Percentiles rank a stretch among this genome's conserved stretches.
Conservation (phyloP, 1,139 yeast genomes). For the Diutina pseudorugosa region DNA sequence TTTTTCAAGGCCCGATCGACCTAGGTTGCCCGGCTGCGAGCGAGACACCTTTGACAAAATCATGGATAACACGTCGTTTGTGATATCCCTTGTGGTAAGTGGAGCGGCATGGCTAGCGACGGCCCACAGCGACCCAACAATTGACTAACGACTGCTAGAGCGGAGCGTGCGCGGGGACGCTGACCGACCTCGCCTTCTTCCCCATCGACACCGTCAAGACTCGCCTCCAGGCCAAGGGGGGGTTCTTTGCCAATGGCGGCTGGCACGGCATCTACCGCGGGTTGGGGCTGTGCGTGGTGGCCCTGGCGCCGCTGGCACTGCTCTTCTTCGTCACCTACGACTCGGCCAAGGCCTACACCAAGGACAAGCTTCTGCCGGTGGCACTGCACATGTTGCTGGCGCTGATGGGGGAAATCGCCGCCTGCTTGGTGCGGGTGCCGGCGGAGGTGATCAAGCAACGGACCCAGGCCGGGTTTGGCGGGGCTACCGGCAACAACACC, state of each 20-base stretch:
- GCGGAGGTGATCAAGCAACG: conserved; percentile 94
- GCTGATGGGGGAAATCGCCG: conserved; percentile 81
- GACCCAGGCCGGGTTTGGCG: conserved; percentile 56
- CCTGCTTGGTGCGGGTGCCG: conserved; percentile 90
- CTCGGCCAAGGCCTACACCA: conserved; percentile 45
- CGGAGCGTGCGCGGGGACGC: conserved; percentile 95
- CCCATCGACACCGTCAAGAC: conserved; percentile 95
- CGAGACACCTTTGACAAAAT: background rate
- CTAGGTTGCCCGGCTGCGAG: too few relatives aligned
- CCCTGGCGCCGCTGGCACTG: conserved; percentile 91
- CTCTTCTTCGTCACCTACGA: conserved; percentile 87
- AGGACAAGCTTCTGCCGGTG: conserved; percentile 17
- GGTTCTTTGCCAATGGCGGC: conserved; percentile 86
- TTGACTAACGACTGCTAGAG: conserved; percentile 25
- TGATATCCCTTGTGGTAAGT: conserved; percentile 20
- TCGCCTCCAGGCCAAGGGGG: conserved; percentile 88
- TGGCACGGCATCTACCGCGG: conserved; percentile 87
- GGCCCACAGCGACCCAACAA: too few relatives aligned
- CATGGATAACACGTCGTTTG: conserved; percentile 17
- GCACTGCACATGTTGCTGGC: conserved; percentile 74
- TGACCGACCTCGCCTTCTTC: conserved; percentile 87
- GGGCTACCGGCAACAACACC: conserved; percentile 43
- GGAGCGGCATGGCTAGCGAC: background rate
- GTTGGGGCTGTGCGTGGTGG: conserved; percentile 84
- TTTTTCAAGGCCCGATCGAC: too few relatives aligned